phyloP scores from a whole-genome alignment of 2,329 filamentous ascomycete genomes.

The Phialophora expanda region DNA sequence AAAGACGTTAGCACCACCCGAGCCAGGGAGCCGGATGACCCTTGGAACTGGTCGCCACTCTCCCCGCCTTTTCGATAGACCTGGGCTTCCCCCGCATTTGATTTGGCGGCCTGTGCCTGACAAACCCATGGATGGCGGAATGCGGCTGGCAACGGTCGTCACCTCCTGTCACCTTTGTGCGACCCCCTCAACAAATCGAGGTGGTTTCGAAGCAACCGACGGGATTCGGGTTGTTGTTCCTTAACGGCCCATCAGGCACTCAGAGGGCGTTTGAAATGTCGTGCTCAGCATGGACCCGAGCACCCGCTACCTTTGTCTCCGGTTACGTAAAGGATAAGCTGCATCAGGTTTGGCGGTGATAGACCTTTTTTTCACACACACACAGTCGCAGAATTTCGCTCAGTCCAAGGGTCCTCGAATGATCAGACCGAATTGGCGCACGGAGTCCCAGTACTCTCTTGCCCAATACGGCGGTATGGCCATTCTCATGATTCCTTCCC shows the following conservation, averaged over 20 bases:
- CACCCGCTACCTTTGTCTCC: conserved; percentile 40
- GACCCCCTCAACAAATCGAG: conserved; percentile 20
- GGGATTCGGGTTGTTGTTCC: conserved; percentile 22
- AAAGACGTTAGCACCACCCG: background rate
- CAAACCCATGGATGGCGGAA: conserved; percentile 14
- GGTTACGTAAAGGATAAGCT: conserved; percentile 52
- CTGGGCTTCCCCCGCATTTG: conserved; percentile 26
- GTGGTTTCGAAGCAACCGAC: conserved; percentile 19
- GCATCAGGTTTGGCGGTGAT: conserved; percentile 35
- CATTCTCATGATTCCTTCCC: conserved; percentile 14
- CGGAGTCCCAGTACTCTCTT: conserved; percentile 30
- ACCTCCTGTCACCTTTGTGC: conserved; percentile 16
- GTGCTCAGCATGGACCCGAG: conserved; percentile 37
- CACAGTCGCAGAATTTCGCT: conserved; percentile 34
- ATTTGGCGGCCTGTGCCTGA: conserved; percentile 23
- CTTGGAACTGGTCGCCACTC: conserved; percentile 7
- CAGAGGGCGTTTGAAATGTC: conserved; percentile 20
- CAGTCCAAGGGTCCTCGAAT: conserved; percentile 35
- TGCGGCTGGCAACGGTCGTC: conserved; percentile 21
- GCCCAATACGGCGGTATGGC: conserved; percentile 24
- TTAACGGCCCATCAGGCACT: conserved; percentile 11
- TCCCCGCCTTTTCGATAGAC: conserved; percentile 27
- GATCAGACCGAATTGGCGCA: conserved; percentile 32
- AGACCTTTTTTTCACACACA: conserved; percentile 28
- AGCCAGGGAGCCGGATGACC: background rate